phyloP scores from a whole-genome alignment of 257 asterid species.

The Cruciata laevipes region DNA sequence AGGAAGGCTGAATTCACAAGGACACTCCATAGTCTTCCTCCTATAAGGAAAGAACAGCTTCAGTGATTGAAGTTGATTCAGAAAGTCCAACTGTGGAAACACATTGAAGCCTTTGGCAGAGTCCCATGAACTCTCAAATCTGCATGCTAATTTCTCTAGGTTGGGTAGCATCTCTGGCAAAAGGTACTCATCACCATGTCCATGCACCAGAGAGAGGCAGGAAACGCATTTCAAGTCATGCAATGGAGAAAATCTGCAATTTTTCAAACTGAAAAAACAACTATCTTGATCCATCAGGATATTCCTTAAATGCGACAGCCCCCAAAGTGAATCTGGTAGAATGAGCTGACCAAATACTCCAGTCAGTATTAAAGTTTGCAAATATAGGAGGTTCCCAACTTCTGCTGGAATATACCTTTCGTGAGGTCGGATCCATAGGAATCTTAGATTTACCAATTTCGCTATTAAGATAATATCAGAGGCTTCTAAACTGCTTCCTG shows the following conservation, averaged over 20 bases:
- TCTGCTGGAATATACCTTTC: constrained; percentile 4
- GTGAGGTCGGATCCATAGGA: neutral
- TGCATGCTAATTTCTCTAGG: neutral
- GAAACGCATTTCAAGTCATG: neutral
- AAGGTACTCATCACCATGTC: neutral
- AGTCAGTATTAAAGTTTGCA: constrained; percentile 2
- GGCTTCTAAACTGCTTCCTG: neutral
- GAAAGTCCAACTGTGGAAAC: neutral
- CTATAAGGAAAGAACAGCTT: neutral
- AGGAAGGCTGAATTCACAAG: neutral
- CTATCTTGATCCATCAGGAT: neutral
- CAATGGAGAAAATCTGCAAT: neutral
- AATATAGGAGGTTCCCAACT: neutral
- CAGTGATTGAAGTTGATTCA: neutral
- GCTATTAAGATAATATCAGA: neutral
- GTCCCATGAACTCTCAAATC: neutral
- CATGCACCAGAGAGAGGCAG: neutral
- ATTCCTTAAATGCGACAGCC: neutral
- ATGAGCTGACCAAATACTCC: neutral
- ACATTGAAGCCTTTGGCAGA: neutral
- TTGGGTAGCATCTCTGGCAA: neutral
- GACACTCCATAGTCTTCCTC: neutral
- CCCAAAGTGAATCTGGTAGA: constrained; percentile 8
- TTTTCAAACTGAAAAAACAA: constrained; percentile 1
- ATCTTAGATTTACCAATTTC: neutral